Evolutionary conservation across 208 protist genomes (phyloP).

Genomic region (Trypanosoma lewisi): DNA sequence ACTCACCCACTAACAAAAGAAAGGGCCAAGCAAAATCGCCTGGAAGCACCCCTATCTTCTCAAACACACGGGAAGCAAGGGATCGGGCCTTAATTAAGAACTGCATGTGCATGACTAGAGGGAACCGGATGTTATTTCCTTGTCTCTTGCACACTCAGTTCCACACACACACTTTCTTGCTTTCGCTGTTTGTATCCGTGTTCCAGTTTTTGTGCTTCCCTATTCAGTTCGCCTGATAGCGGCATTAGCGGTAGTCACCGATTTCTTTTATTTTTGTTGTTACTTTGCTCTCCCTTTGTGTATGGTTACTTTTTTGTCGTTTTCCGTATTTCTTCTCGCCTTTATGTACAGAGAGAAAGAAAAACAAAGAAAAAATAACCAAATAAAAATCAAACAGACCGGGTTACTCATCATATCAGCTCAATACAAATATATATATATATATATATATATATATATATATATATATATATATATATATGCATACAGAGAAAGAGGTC

Average conservation of each 20-base stretch:
- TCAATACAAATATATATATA: slow-evolving; percentile 2
- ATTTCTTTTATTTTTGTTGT: too few relatives aligned
- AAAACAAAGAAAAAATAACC: too few relatives aligned
- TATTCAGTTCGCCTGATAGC: too few relatives aligned
- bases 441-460: slow-evolving; percentile 4
- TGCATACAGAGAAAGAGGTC: slow-evolving; percentile 1
- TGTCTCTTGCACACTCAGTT: neutral
- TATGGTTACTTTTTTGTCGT: too few relatives aligned
- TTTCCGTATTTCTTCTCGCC: too few relatives aligned
- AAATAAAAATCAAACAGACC: slow-evolving; percentile 4
- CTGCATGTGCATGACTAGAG: neutral
- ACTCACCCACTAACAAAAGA: slow-evolving; percentile 22
- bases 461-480: slow-evolving; percentile 15
- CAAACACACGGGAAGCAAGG: neutral
- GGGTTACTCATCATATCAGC: neutral
- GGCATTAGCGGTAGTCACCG: too few relatives aligned
- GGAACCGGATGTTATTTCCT: neutral
- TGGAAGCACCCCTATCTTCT: neutral
- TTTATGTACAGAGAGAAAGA: too few relatives aligned
- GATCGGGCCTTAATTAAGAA: neutral
- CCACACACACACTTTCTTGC: neutral
- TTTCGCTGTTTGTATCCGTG: too few relatives aligned
- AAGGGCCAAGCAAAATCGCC: slow-evolving; percentile 14
- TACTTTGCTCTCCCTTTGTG: too few relatives aligned
- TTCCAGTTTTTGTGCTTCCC: too few relatives aligned